Base-by-base conservation (phyloP, 495 filamentous ascomycete species). In the Pseudomonodictys pantanalensis region DNA sequence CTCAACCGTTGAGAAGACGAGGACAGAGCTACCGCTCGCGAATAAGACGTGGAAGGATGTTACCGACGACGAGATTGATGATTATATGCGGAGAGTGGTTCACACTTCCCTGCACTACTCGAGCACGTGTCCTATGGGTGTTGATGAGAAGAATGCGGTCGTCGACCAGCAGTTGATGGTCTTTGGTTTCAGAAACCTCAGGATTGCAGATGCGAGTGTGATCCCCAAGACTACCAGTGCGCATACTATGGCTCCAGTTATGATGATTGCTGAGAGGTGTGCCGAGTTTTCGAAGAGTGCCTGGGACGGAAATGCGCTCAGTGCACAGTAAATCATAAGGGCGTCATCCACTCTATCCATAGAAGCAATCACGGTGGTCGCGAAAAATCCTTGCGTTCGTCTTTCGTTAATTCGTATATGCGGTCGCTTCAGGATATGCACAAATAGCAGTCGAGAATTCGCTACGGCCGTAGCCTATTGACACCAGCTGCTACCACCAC, bases 251-350 rank as follows among this genome's bases (percentile, higher is more conserved):
- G 53, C 53, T 56, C 53, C 53, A 23, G 43, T 48, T 47, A 11
- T 56, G 33, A 56, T 56, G 53, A 29, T 56, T 48, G 53, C 53
- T 56, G 53, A 56, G 53, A 56, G 53, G 43, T 56, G 53, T 26
- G 53, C 53, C 41, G 53, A 56, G 35, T 47, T 56, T 25, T 47
- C 48, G 35, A 46, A 48, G 20, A n/a, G 42, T 29, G 39, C 53
- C 38, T 56, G 53, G 41, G 26, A 48, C 24, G 17, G 10, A 44
- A n/a, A 38, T 17, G 39, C 24, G 24, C 11, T n/a, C 48, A 56
- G 43, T 56, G 52, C 39, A 55, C 39, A 26, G 39, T 55, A n/a
- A 18, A 20, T 30, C 39, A 44, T 45, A 17, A 55, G n/a, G n/a
- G n/a, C n/a, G n/a, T n/a, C n/a, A n/a, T n/a, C n/a, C n/a, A n/a